phyloP scores from a whole-genome alignment of 192 early-diverging fungal species.

The Mortierella antarctica region DNA sequence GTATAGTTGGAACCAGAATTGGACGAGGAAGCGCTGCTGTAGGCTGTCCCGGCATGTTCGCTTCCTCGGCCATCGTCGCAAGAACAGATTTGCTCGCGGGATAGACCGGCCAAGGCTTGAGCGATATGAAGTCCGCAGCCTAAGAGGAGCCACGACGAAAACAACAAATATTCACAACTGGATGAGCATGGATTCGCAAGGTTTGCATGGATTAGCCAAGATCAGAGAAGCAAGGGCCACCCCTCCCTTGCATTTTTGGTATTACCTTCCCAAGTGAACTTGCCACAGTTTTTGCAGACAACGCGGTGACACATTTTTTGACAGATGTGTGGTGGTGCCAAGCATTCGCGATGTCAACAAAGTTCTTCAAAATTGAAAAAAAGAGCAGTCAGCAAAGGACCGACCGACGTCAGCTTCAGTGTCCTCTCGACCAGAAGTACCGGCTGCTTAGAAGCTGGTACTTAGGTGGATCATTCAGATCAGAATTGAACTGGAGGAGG shows the following conservation, averaged over 20 bases:
- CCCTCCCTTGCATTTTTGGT: not conserved
- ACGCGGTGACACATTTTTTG: constrained; percentile 43
- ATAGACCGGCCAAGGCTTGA: constrained; percentile 34
- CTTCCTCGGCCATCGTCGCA: constrained; percentile 42
- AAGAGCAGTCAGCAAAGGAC: no score
- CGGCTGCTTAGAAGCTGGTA: no score
- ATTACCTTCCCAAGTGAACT: constrained; percentile 50
- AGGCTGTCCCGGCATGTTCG: constrained; percentile 25
- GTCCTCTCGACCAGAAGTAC: no score
- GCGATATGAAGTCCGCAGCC: constrained; percentile 47
- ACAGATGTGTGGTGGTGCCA: not conserved
- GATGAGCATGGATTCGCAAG: no score
- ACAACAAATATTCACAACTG: not conserved
- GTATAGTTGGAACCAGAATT: not conserved
- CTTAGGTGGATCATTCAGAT: no score
- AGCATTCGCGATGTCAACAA: no score
- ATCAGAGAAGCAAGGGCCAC: not conserved
- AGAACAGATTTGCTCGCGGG: constrained; percentile 39
- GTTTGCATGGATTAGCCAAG: not conserved
- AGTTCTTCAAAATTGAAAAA: no score
- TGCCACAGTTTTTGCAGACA: constrained; percentile 34
- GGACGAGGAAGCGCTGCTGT: constrained; percentile 1
- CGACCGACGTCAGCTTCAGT: no score
- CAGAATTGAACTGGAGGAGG: no score
- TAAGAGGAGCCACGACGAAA: not conserved